A percentile compares a stretch with the other conserved stretches of the same genome.
Evolutionary conservation across 768 basidiomycete species (phyloP).

Genomic region (Tylopilus subfusipes): DNA sequence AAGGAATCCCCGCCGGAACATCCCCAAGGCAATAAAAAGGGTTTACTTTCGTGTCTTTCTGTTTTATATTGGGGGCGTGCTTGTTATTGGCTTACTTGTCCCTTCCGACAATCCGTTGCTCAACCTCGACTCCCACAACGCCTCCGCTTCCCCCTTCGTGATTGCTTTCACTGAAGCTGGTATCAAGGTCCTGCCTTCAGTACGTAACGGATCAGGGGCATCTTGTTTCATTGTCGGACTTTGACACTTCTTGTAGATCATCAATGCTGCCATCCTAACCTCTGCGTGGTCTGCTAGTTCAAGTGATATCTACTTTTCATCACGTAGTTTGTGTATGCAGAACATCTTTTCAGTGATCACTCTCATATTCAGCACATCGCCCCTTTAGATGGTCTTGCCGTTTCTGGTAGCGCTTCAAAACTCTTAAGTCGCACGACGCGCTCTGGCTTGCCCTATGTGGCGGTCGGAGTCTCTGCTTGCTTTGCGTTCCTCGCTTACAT

Average conservation of each 20-base stretch:
- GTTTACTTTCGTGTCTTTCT: constrained; percentile 1
- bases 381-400: constrained; percentile 47
- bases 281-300: constrained; percentile 4
- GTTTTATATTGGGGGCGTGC: constrained; percentile 4
- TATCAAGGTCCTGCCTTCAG: constrained; percentile 1
- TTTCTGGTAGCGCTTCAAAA: constrained; percentile 50
- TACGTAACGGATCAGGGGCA: not conserved
- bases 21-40: constrained; percentile 1
- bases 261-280: constrained; percentile 4
- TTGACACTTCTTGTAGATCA: not conserved
- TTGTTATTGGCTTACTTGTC: constrained; percentile 5
- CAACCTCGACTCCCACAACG: constrained; percentile 19
- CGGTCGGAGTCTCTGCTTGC: constrained; percentile 14
- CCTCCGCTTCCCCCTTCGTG: not conserved
- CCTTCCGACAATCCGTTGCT: constrained; percentile 21
- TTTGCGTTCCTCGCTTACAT: constrained; percentile 40
- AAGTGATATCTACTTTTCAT: constrained; percentile 1
- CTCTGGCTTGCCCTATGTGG: not conserved
- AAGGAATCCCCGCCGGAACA: constrained; percentile 3
- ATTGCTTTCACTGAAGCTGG: not conserved
- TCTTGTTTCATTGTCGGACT: not conserved
- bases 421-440: not conserved
- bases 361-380: not conserved
- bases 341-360: not conserved
- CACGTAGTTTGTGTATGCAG: not conserved